A percentile compares a stretch with the other conserved stretches of the same genome.
These are phyloP conservation scores for Sporothrix globosa DNA, from an alignment of 2,329 filamentous ascomycete species.

Conservation along the genomic window DNA sequence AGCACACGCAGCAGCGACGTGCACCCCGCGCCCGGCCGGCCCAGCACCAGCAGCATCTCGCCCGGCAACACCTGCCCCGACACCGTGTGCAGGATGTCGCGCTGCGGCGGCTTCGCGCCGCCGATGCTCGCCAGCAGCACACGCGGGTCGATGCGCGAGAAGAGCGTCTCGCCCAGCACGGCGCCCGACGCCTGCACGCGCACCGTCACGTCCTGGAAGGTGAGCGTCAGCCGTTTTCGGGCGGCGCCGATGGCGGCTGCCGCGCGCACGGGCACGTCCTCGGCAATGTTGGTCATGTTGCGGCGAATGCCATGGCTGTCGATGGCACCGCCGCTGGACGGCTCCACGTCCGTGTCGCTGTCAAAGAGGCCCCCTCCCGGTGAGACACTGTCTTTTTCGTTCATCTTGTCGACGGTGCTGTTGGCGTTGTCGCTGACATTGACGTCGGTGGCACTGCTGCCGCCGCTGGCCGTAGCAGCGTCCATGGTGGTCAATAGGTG, in stretches of 20 bases:
- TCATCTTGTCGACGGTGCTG: neutral
- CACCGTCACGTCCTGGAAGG: slow-evolving; percentile 33
- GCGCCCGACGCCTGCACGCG: slow-evolving; percentile 32
- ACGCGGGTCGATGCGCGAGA: slow-evolving; percentile 33
- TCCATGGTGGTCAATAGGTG: neutral
- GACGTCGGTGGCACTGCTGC: slow-evolving; percentile 22
- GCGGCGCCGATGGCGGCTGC: neutral
- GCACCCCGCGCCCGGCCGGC: slow-evolving; percentile 61
- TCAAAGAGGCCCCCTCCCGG: neutral
- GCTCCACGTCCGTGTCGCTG: slow-evolving; percentile 32
- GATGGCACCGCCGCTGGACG: neutral
- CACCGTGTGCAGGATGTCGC: slow-evolving; percentile 30
- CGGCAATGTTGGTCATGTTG: neutral
- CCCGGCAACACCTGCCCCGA: slow-evolving; percentile 31
- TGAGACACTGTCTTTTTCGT: neutral
- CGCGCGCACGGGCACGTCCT: neutral
- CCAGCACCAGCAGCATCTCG: slow-evolving; percentile 48
- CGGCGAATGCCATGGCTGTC: neutral
- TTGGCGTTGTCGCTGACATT: neutral
- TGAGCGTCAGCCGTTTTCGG: slow-evolving; percentile 33
- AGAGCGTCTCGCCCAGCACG: slow-evolving; percentile 33
- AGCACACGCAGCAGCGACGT: slow-evolving; percentile 64
- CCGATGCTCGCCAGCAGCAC: slow-evolving; percentile 3
- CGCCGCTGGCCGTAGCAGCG: neutral
- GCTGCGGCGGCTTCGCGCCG: neutral